phyloP scores from a whole-genome alignment of 306 rosid species.

The Vigna hirtella region DNA sequence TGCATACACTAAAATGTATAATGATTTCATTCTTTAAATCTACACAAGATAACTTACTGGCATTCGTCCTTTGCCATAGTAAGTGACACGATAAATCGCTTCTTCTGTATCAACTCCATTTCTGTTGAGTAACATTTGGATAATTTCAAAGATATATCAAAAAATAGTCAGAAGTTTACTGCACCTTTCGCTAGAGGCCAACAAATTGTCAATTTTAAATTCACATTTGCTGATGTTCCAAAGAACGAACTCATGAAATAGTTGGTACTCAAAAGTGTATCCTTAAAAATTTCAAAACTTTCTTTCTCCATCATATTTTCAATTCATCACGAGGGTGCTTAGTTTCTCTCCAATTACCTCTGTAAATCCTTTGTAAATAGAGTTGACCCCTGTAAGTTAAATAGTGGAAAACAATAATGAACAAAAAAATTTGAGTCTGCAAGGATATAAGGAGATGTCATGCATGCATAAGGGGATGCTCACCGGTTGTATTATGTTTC shows the following conservation, averaged over 20 bases:
- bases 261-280: not conserved
- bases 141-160: conserved; percentile 20
- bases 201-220: not conserved
- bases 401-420: conserved; percentile 29
- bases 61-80: conserved; percentile 91
- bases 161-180: not conserved
- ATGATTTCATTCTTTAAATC: not conserved
- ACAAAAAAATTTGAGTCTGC: not conserved
- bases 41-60: conserved; percentile 60
- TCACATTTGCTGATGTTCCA: not conserved
- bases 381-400: conserved; percentile 72
- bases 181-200: conserved; percentile 3
- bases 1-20: no score
- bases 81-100: conserved; percentile 76
- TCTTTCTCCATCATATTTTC: conserved; percentile 19
- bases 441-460: not conserved
- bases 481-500: conserved; percentile 91
- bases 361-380: conserved; percentile 75
- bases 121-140: conserved; percentile 53
- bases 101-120: conserved; percentile 88
- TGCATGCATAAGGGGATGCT: conserved; percentile 43
- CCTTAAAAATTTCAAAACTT: conserved; percentile 8
- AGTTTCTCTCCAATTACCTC: conserved; percentile 60
- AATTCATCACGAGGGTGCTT: conserved; percentile 16
- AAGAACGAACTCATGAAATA: not conserved